phyloP scores from a whole-genome alignment of 352 stramenopile species.

The Phytophthora fragariaefolia region DNA sequence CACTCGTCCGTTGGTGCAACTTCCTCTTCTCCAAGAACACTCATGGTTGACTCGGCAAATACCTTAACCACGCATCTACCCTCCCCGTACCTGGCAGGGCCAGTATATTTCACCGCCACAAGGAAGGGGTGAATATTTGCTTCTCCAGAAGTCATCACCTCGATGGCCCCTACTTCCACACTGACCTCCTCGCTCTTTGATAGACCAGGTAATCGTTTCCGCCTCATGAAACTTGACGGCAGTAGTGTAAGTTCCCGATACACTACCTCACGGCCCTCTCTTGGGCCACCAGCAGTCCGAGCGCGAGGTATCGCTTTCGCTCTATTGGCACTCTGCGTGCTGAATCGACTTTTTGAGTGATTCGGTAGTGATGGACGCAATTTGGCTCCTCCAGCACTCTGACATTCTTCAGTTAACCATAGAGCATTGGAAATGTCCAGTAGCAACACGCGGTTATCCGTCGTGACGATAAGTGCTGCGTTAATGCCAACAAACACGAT shows the following conservation, averaged over 20 bases:
- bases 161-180: slow-evolving; percentile 18
- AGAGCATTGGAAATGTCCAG: slow-evolving; percentile 45
- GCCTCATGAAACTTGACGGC: slow-evolving; percentile 25
- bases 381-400: not conserved
- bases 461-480: slow-evolving; percentile 36
- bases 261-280: slow-evolving; percentile 31
- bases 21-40: slow-evolving; percentile 23
- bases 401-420: not conserved
- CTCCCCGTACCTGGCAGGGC: slow-evolving; percentile 7
- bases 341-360: no score
- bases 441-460: slow-evolving; percentile 40
- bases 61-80: slow-evolving; percentile 40
- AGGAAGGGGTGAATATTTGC: slow-evolving; percentile 39
- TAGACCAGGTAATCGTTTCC: slow-evolving; percentile 20
- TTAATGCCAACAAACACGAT: slow-evolving; percentile 48
- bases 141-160: slow-evolving; percentile 26
- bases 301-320: slow-evolving; percentile 24
- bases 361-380: slow-evolving; percentile 6
- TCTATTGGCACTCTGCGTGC: no score
- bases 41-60: slow-evolving; percentile 42
- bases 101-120: slow-evolving; percentile 27
- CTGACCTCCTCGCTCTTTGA: slow-evolving; percentile 23
- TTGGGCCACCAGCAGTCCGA: not conserved
- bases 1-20: slow-evolving; percentile 48
- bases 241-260: slow-evolving; percentile 45